phyloP scores from a whole-genome alignment of 371 early-diverging fungal species.

The Sporodiniella umbellata region DNA sequence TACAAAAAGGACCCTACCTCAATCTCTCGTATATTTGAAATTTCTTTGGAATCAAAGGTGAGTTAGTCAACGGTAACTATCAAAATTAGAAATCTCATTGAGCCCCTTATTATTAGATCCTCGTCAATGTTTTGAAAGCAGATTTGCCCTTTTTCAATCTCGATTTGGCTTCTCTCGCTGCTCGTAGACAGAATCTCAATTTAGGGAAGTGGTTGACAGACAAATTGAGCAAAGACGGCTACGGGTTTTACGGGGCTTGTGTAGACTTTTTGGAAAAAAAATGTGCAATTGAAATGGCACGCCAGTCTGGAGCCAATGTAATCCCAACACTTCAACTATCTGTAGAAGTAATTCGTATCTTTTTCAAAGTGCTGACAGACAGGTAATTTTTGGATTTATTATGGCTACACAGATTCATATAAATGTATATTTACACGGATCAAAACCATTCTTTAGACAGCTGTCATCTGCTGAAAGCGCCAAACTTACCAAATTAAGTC shows the following conservation, averaged over 20 bases:
- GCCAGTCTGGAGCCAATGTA: constrained; percentile 28
- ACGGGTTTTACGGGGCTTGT: constrained; percentile 65
- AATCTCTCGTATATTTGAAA: constrained; percentile 75
- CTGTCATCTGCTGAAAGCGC: constrained; percentile 31
- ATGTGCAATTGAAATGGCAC: constrained; percentile 49
- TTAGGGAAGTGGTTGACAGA: constrained; percentile 86
- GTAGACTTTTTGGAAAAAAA: constrained; percentile 77
- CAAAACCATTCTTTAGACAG: no score
- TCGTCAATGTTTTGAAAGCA: constrained; percentile 66
- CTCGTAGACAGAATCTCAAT: constrained; percentile 76
- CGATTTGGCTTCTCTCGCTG: constrained; percentile 83
- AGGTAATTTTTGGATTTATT: constrained; percentile 36
- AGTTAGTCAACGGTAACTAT: no score
- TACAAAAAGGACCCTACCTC: constrained; percentile 71
- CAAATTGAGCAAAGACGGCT: constrained; percentile 59
- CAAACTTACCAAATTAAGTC: constrained; percentile 29
- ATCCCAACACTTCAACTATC: constrained; percentile 59
- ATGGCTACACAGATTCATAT: no score
- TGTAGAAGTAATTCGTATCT: constrained; percentile 64
- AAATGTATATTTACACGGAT: not conserved
- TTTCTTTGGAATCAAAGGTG: constrained; percentile 82
- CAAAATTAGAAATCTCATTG: no score
- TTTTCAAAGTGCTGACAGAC: constrained; percentile 63
- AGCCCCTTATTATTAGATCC: constrained; percentile 42
- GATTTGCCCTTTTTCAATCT: constrained; percentile 71